Evolutionary conservation across 2,329 filamentous ascomycete species (phyloP).

Genomic region (Ilyonectria robusta): DNA sequence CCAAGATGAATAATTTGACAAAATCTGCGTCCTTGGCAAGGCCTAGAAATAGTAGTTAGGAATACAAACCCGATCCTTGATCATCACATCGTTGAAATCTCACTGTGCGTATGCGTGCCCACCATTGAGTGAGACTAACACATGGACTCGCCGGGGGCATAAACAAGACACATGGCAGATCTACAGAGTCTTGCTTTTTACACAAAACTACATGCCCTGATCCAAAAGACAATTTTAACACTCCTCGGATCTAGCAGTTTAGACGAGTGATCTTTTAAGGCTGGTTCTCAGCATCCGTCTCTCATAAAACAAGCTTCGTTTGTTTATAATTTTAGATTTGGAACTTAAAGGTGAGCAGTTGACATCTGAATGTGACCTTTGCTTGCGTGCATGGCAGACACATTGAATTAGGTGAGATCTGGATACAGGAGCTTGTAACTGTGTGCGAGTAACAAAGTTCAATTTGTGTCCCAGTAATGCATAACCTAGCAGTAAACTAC

Average conservation of each 20-base stretch:
- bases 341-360: no score
- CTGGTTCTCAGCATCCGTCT: no score
- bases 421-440: background rate
- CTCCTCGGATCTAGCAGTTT: no score
- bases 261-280: no score
- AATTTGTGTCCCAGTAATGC: slow-evolving; percentile 4
- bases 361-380: no score
- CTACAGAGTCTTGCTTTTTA: background rate
- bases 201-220: no score
- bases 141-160: background rate
- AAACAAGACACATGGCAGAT: background rate
- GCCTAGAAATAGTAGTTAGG: background rate
- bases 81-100: background rate
- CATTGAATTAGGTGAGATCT: background rate
- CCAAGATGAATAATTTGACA: slow-evolving; percentile 25
- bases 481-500: slow-evolving; percentile 6
- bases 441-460: no score
- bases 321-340: no score
- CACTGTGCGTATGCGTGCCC: background rate
- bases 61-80: background rate
- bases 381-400: no score
- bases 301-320: no score
- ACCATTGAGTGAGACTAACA: background rate
- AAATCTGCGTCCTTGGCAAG: background rate
- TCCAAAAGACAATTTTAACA: no score